A percentile compares a stretch with the other conserved stretches of the same genome.
Conservation (phyloP, 495 filamentous ascomycete species). For the Penicillium macrosclerotiorum region DNA sequence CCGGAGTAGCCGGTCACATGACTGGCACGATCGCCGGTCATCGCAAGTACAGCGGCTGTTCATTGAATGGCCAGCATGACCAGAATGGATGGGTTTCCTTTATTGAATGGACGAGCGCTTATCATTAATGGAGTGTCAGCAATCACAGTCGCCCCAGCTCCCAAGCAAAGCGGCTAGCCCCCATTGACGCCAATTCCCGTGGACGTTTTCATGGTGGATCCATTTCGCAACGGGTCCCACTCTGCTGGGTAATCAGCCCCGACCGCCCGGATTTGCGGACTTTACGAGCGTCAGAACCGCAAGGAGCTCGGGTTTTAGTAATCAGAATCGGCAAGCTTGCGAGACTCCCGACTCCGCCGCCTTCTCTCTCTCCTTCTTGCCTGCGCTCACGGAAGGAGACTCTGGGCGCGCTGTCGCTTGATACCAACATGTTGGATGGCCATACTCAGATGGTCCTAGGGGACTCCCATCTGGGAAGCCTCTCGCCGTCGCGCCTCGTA, state of each 20-base stretch:
- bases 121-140: too few relatives aligned
- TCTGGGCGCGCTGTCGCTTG: slow-evolving; percentile 18
- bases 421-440: slow-evolving; percentile 44
- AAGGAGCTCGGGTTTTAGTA: slow-evolving; percentile 21
- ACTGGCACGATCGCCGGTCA: too few relatives aligned
- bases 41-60: too few relatives aligned
- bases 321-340: slow-evolving; percentile 13
- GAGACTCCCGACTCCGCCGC: slow-evolving; percentile 10
- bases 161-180: too few relatives aligned
- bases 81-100: too few relatives aligned
- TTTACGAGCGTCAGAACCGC: slow-evolving; percentile 6
- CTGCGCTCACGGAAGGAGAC: slow-evolving; percentile 12
- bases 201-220: neutral
- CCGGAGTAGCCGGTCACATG: too few relatives aligned
- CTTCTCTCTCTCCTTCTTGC: slow-evolving; percentile 8
- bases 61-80: too few relatives aligned
- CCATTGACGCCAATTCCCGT: neutral
- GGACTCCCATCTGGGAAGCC: slow-evolving; percentile 28
- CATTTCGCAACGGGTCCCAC: too few relatives aligned
- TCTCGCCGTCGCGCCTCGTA: slow-evolving; percentile 27
- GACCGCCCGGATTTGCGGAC: slow-evolving; percentile 3
- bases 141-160: too few relatives aligned
- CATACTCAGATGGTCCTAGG: slow-evolving; percentile 44
- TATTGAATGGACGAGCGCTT: too few relatives aligned
- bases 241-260: slow-evolving; percentile 2